Conservation (phyloP, 106 monocot species). For the Chionographis japonica region DNA sequence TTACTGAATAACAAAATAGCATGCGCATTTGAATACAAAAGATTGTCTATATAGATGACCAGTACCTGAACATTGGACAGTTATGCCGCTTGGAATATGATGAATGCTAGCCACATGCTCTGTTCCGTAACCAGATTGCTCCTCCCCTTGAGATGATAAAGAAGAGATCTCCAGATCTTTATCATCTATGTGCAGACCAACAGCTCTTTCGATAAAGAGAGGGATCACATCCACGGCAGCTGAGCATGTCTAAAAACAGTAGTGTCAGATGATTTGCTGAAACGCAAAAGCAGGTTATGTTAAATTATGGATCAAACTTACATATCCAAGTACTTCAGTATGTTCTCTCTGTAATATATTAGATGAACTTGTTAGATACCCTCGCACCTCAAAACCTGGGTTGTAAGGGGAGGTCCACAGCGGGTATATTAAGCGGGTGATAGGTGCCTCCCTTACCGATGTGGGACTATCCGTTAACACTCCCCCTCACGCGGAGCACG, state of each 20-base stretch:
- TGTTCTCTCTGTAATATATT: too few species aligned
- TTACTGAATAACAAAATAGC: too few species aligned
- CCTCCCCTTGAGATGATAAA: neutral
- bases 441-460: too few species aligned
- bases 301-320: neutral
- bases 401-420: too few species aligned
- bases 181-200: slow-evolving; percentile 51
- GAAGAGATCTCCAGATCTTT: slow-evolving; percentile 51
- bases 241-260: slow-evolving; percentile 50
- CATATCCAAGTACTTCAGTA: neutral
- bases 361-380: too few species aligned
- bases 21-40: neutral
- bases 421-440: too few species aligned
- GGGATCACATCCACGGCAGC: slow-evolving; percentile 76
- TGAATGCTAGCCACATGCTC: slow-evolving; percentile 25
- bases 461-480: too few species aligned
- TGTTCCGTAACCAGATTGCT: slow-evolving; percentile 1
- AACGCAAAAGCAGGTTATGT: neutral
- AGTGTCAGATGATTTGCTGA: neutral
- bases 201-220: slow-evolving; percentile 49
- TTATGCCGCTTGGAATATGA: slow-evolving; percentile 56
- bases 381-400: too few species aligned
- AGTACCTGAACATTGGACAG: slow-evolving; percentile 72
- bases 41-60: neutral
- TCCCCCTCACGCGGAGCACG: too few species aligned